Percentiles rank a stretch among this genome's conserved stretches.
phyloP scores from a whole-genome alignment of 1,284 basidiomycete genomes.

The Leccinum subrobustum region DNA sequence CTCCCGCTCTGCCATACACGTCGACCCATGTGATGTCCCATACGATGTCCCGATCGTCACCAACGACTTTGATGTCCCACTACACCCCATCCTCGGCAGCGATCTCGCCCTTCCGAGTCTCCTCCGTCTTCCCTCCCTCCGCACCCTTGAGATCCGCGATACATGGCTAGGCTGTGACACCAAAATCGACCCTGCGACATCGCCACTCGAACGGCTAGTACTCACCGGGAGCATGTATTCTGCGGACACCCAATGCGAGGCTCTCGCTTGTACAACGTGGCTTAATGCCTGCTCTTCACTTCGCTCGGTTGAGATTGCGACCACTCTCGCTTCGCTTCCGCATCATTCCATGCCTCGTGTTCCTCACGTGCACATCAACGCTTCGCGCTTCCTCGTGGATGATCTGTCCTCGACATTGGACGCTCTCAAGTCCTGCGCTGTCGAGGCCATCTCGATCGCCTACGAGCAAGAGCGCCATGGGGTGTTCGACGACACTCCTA shows the following conservation, averaged over 20 bases:
- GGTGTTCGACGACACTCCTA: background rate
- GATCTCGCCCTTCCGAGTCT: slow-evolving; percentile 64
- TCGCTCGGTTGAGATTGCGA: slow-evolving; percentile 22
- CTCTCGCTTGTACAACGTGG: slow-evolving; percentile 28
- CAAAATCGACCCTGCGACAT: slow-evolving; percentile 10
- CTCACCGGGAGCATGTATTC: slow-evolving; percentile 35
- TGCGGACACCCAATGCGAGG: slow-evolving; percentile 16
- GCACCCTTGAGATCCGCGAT: slow-evolving; percentile 61
- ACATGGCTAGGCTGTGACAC: slow-evolving; percentile 58
- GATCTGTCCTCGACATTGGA: slow-evolving; percentile 24
- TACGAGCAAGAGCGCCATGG: slow-evolving; percentile 15
- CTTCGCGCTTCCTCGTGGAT: slow-evolving; percentile 27
- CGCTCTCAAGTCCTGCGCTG: slow-evolving; percentile 13
- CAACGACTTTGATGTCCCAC: slow-evolving; percentile 58
- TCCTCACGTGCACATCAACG: slow-evolving; percentile 26
- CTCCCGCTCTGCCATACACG: slow-evolving; percentile 60
- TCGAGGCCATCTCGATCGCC: slow-evolving; percentile 26
- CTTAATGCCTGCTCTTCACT: slow-evolving; percentile 26
- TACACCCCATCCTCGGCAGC: slow-evolving; percentile 52
- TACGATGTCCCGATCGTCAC: slow-evolving; percentile 54
- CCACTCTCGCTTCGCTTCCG: slow-evolving; percentile 20
- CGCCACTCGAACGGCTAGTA: slow-evolving; percentile 20
- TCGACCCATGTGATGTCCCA: slow-evolving; percentile 43
- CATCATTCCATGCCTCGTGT: slow-evolving; percentile 12
- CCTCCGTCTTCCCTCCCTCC: slow-evolving; percentile 58